These are phyloP conservation scores for Pyropia haitanensis DNA, from an alignment of 23 red algal species.

Conservation along the genomic window DNA sequence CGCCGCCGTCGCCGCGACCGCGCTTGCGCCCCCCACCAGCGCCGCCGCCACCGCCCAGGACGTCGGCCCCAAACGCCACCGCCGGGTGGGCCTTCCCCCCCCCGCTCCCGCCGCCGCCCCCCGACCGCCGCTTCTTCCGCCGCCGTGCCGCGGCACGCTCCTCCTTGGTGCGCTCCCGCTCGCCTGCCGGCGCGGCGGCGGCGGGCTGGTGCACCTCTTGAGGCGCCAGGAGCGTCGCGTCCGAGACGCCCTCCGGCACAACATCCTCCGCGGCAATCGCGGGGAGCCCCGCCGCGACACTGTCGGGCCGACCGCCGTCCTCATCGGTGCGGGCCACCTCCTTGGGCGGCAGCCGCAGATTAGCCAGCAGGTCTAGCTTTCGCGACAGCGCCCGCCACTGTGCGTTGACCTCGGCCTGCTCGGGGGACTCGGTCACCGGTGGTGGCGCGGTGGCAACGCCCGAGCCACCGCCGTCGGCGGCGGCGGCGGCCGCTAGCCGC, in stretches of 20 bases:
- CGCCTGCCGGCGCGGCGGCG: constrained; percentile 20
- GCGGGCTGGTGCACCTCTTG: constrained; percentile 40
- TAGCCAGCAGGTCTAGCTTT: constrained; percentile 56
- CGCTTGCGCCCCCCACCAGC: no score
- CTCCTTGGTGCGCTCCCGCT: constrained; percentile 28
- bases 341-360: constrained; percentile 43
- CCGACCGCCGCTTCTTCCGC: constrained; percentile 12
- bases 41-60: no score
- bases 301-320: no score
- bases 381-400: constrained; percentile 31
- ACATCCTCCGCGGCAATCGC: constrained; percentile 60
- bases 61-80: no score
- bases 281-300: constrained; percentile 27
- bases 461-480: constrained; percentile 1
- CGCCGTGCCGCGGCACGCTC: constrained; percentile 23
- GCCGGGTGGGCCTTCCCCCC: no score
- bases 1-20: no score
- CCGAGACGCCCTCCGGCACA: constrained; percentile 63
- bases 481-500: constrained; percentile 4
- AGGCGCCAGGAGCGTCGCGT: constrained; percentile 36
- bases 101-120: no score
- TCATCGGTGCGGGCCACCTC: constrained; percentile 10
- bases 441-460: not conserved
- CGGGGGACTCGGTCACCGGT: not conserved
- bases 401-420: constrained; percentile 57